Evolutionary conservation across 2,329 filamentous ascomycete genomes (phyloP), one percentile per base, ranked within the genome.

Genomic region (Tolypocladium cylindrosporum): DNA sequence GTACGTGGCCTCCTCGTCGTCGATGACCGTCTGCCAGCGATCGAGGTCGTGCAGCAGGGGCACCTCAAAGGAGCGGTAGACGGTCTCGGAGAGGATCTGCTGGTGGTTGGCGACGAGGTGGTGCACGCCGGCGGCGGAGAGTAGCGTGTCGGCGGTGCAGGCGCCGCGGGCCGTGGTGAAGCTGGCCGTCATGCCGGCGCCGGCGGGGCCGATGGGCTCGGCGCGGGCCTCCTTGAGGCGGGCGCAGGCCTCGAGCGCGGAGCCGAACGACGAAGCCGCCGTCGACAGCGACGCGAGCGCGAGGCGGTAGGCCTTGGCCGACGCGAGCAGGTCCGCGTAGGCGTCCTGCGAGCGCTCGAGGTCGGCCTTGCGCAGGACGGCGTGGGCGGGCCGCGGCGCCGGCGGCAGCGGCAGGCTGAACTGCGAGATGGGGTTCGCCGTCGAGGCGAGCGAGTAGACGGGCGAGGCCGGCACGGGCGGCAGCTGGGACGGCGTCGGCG

Each of bases 41-140:
- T 88, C 85, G 37, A 88, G 75, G 71, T 88, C 85, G 71, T 87
- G 84, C n/a, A 88, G 76, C 27, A 88, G 74, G 4, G 85, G 85
- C 42, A 88, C 84, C 70, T 88, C 85, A 68, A 88, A 88, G 59
- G 77, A 79, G 57, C 85, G 78, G 70, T 88, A 88, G 10, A 88
- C 83, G 0, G 84, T 87, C 71, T 88, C 85, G 62, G 79, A 83
- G 4, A 88, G 78, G 64, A 88, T 88, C 67, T 87, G 84, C 69
- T 87, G 83, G 74, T 88, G 85, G 71, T 88, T 88, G 52, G 85
- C 85, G 59, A 87, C 76, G 24, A 88, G 77, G 65, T 88, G 83
- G 67, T 88, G 85, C 45, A 88, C 77, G 41, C 85, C 85, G 40
- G 82, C 81, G 14, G 84, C 81, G 37, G 82, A 79, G 59, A 88